Evolutionary conservation across 306 rosid species (phyloP), one percentile per base, ranked within the genome.

Genomic region (Pachyrhizus erosus): DNA sequence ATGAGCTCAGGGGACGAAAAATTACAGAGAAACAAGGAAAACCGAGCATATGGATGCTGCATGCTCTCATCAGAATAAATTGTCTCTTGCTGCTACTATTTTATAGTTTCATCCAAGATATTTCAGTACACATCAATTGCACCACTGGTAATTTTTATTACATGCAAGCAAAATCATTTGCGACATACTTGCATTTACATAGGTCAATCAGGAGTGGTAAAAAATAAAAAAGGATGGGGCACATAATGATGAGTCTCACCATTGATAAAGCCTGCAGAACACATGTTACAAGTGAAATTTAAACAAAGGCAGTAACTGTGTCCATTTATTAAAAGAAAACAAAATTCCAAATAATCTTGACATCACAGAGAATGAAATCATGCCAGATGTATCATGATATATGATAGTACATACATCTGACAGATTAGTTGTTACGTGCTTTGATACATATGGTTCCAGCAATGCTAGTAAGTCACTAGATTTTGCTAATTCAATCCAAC

Each of bases 401-500:
- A 58, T 45, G 39, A 9, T 42, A 65, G 61, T 58, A 68, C 94
- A 4, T 89, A 91, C 99, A 78, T 96, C 97, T 9, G 93, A 84
- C 26, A 96, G 88, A 67, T 60, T 81, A 67, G 97, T 89, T 23
- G 86, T 83, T 86, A 92, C 75, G 43, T 76, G 67, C 91, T 88
- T 92, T 6, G 94, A 84, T 46, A 82, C 57, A 54, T 81, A 92
- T 43, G 98, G 91, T 83, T 96, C 89, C 89, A 89, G 76, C 81
- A 87, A 77, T 4, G 82, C 80, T 57, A 96, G 87, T 37, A 85
- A 58, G 65, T 81, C 91, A 58, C 81, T 70, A 40, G 92, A 92
- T 81, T 73, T 83, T 61, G 97, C 81, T 86, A 96, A 85, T 83
- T 92, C 98, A 75, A 89, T 92, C 87, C 92, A 88, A 83, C 97